phyloP scores from a whole-genome alignment of 345 rosid genomes.

The Populus ilicifolia region DNA sequence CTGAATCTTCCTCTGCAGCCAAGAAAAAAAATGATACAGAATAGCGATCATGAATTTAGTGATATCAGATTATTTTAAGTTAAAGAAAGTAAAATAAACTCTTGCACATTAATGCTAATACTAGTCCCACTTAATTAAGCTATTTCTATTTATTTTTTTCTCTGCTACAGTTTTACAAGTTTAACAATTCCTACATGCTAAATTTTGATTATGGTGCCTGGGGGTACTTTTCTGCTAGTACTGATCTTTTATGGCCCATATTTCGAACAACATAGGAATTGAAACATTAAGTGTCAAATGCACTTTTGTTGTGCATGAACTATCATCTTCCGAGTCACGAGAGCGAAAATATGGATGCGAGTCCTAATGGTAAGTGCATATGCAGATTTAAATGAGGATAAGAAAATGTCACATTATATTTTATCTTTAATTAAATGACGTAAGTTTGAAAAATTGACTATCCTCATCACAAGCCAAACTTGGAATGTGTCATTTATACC shows the following conservation, averaged over 20 bases:
- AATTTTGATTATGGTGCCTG: background rate
- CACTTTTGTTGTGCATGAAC: background rate
- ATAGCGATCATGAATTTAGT: background rate
- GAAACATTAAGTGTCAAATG: background rate
- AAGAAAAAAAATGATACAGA: background rate
- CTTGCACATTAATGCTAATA: background rate
- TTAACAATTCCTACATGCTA: background rate
- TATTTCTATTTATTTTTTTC: background rate
- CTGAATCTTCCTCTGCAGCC: conserved; percentile 64
- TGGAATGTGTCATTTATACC: conserved; percentile 40
- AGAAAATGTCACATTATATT: conserved; percentile 7
- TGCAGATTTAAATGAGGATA: background rate
- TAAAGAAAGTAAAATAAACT: background rate
- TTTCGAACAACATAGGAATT: background rate
- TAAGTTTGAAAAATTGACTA: background rate
- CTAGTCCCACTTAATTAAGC: background rate
- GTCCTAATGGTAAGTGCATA: background rate
- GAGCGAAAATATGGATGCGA: background rate
- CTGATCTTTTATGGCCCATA: background rate
- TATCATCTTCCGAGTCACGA: background rate
- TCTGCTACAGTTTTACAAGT: background rate
- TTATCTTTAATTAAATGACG: background rate
- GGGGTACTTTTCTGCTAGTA: background rate
- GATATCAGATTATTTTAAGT: background rate
- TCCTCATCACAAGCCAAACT: background rate